Evolutionary conservation across 805 yeast species (phyloP).

Genomic region (Suhomyces sp.): DNA sequence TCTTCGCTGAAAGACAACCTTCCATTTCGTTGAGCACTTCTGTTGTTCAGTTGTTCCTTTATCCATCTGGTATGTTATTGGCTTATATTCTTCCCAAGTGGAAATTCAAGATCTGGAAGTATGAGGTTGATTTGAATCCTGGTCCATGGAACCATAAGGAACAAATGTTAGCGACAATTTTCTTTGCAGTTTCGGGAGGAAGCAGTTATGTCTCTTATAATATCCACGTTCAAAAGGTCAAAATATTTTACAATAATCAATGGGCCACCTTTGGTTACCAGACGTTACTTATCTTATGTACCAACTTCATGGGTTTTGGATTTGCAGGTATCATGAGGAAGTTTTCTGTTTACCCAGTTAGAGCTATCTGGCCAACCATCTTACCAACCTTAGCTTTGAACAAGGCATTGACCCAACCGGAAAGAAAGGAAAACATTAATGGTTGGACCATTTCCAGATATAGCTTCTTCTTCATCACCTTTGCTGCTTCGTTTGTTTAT

Average conservation of each 20-base stretch:
- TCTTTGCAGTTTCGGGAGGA: constrained; percentile 34
- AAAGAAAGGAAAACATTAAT: constrained; percentile 21
- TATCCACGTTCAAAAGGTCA: constrained; percentile 22
- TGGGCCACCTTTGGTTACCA: constrained; percentile 21
- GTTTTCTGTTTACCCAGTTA: constrained; percentile 15
- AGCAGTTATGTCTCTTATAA: constrained; percentile 22
- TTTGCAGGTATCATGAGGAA: constrained; percentile 17
- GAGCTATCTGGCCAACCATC: constrained; percentile 19
- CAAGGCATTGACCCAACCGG: constrained; percentile 40
- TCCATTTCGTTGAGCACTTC: constrained; percentile 43
- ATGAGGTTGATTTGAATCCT: constrained; percentile 42
- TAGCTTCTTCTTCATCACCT: constrained; percentile 25
- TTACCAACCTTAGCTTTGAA: constrained; percentile 49
- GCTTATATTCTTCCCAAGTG: constrained; percentile 37
- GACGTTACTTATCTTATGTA: constrained; percentile 12
- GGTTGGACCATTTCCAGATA: constrained; percentile 29
- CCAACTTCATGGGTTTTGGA: constrained; percentile 19
- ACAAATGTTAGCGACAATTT: constrained; percentile 60
- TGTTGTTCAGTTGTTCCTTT: constrained; percentile 47
- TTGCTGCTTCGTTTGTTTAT: constrained; percentile 33
- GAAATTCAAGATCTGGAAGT: constrained; percentile 12
- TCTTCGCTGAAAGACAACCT: constrained; percentile 55
- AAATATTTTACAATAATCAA: constrained; percentile 25
- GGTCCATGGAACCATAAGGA: constrained; percentile 67
- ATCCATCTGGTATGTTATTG: constrained; percentile 43